Percentiles rank a stretch among this genome's conserved stretches.
Conservation (phyloP, 2,329 filamentous ascomycete species). For the Microdochium trichocladiopsis region DNA sequence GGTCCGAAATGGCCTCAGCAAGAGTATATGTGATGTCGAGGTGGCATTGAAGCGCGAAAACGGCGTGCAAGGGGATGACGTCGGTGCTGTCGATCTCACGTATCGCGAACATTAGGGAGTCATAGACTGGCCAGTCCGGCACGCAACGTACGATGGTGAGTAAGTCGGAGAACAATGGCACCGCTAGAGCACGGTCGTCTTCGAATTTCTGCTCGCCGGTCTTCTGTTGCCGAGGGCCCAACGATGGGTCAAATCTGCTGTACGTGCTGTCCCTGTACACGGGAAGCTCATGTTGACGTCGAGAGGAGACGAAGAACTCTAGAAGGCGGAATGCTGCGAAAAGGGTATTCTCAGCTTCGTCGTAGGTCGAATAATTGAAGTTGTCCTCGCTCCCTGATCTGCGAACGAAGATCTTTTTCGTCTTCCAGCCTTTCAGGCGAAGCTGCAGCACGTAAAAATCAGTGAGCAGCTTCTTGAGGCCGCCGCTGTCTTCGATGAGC, state of each 20-base stretch:
- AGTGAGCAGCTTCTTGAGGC: slow-evolving; percentile 10
- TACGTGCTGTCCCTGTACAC: slow-evolving; percentile 15
- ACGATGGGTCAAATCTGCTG: slow-evolving; percentile 16
- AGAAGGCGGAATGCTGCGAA: slow-evolving; percentile 8
- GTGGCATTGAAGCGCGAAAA: background rate
- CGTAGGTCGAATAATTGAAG: slow-evolving; percentile 18
- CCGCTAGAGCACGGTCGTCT: slow-evolving; percentile 26
- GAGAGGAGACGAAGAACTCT: slow-evolving; percentile 4
- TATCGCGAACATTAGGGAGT: background rate
- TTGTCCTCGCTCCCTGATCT: slow-evolving; percentile 5
- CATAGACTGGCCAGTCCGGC: background rate
- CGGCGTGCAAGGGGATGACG: background rate
- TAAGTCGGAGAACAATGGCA: slow-evolving; percentile 25
- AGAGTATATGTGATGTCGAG: background rate
- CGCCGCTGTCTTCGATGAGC: slow-evolving; percentile 13
- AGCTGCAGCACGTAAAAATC: slow-evolving; percentile 8
- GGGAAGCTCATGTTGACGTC: slow-evolving; percentile 7
- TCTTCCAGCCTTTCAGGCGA: slow-evolving; percentile 7
- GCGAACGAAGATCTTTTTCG: slow-evolving; percentile 3
- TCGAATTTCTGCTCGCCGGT: slow-evolving; percentile 19
- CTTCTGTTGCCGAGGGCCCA: slow-evolving; percentile 12
- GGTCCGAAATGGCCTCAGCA: background rate
- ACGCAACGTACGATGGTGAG: background rate
- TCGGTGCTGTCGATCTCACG: background rate
- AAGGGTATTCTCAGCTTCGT: slow-evolving; percentile 13